Evolutionary conservation across 345 rosid genomes (phyloP), one percentile per base, ranked within the genome.

Genomic region (Viola odorata): DNA sequence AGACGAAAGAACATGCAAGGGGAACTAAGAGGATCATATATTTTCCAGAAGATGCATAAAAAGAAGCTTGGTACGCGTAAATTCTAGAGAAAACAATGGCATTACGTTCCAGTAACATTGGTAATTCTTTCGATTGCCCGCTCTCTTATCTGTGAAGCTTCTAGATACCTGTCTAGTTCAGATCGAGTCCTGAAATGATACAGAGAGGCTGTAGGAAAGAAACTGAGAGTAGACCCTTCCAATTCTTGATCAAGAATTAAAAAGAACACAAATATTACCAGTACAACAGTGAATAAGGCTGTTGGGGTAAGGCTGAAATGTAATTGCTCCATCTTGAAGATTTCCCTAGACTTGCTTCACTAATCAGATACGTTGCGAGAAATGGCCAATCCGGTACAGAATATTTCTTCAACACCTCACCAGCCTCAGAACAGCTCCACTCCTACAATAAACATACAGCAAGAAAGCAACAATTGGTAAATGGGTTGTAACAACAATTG

Each of bases 301-400:
- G 98, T 57, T 75, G 69, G 0, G 96, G 98, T 57, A 92, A 81
- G 52, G 96, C 98, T 0, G 96, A 81, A 57, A 92, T 89, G 69
- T 89, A 92, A 61, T 89, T 87, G 65, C 65, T 71, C 98, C 98
- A 92, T 81, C 88, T 83, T 4, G 98, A 92, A 55, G 77, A 79
- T 47, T 78, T 78, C 70, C 72, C 67, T 45, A 78, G 78, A 74
- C 89, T 92, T 64, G 98, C 96, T 80, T 92, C 98, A 48, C 98
- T 87, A 63, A 89, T 87, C 72, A 92, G 80, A 64, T 89, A 84
- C 55, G 83, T 87, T 4, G 97, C 96, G 12, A 92, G 80, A 69
- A 89, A 71, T 17, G 98, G 98, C 97, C 96, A 92, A 81, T 92
- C 95, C 7, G 96, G 98, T 11, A 92, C 97, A 45, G 86, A 88